Percentiles rank a stretch among this genome's conserved stretches.
Conservation (phyloP, 2,329 filamentous ascomycete species). For the Juglanconis sp. region DNA sequence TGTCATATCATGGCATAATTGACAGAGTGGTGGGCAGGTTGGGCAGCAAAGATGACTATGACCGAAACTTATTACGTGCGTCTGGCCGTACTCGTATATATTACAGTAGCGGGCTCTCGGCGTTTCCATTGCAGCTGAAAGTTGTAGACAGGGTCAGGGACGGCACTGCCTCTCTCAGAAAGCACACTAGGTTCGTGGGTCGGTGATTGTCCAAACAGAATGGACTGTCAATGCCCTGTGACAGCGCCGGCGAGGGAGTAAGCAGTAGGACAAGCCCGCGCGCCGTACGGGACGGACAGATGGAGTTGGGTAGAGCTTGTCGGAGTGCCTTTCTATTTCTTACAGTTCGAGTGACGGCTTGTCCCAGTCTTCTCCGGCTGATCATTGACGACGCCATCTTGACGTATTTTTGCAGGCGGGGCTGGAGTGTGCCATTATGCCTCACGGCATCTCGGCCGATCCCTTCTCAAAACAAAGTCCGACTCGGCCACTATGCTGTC, state of each 20-base stretch:
- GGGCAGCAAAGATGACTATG: no score
- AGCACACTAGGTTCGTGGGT: neutral
- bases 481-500: neutral
- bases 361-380: no score
- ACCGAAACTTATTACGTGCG: no score
- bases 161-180: neutral
- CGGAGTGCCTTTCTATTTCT: no score
- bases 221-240: neutral
- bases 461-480: neutral
- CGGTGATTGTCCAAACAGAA: neutral
- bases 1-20: no score
- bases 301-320: no score
- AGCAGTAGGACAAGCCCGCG: neutral
- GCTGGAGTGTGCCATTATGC: neutral
- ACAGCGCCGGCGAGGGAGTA: neutral
- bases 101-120: no score
- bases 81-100: no score
- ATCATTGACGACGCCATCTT: neutral
- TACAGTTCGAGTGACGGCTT: no score
- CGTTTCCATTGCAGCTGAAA: neutral
- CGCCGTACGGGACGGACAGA: no score
- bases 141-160: neutral
- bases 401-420: neutral
- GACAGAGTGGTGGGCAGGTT: no score
- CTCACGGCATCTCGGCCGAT: neutral